phyloP scores from a whole-genome alignment of 208 protist species.

The Willaertia magna region DNA sequence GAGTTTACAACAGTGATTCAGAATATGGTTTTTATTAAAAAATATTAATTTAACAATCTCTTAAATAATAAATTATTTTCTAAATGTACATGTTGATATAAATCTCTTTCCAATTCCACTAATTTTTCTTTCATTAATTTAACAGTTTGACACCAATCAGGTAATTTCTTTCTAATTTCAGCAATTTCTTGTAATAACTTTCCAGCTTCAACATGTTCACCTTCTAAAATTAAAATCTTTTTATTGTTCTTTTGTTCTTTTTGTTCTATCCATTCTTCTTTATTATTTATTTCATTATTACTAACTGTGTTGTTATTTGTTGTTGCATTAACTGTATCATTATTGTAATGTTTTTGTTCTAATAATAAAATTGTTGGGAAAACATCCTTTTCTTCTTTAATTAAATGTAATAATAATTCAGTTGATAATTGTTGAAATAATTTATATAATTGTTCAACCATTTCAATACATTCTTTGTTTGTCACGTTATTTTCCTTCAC shows the following conservation, averaged over 20 bases:
- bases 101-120: neutral
- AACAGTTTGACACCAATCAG: neutral
- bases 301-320: neutral
- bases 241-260: no score
- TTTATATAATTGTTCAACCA: neutral
- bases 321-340: neutral
- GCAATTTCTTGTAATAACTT: neutral
- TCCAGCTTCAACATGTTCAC: neutral
- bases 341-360: neutral
- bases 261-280: no score
- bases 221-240: no score
- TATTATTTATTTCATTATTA: no score
- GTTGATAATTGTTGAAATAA: neutral
- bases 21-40: no score
- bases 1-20: no score
- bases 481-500: no score
- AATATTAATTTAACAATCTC: no score
- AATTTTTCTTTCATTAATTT: neutral
- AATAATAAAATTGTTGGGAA: neutral
- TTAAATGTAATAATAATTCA: neutral
- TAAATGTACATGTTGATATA: neutral
- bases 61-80: neutral
- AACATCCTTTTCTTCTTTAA: neutral
- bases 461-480: neutral
- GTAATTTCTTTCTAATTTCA: neutral